Conservation (phyloP, 75 land plant genomes). For the Ceratopteris richardii region DNA sequence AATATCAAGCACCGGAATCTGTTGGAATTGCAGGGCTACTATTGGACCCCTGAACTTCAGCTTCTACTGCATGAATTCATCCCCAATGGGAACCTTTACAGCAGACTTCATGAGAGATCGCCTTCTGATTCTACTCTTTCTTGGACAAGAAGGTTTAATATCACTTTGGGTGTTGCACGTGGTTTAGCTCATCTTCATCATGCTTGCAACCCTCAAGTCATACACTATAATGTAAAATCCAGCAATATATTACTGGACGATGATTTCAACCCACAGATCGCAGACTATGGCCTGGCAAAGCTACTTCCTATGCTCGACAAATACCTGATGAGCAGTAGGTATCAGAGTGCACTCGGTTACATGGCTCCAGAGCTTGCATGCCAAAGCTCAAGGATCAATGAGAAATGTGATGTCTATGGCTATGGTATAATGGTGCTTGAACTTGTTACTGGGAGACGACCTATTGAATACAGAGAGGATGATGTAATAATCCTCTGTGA, state of each 20-base stretch:
- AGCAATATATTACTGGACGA: slow-evolving; percentile 76
- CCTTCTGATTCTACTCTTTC: slow-evolving; percentile 33
- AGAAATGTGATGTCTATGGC: slow-evolving; percentile 92
- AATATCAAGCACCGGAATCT: slow-evolving; percentile 74
- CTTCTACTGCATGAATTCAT: slow-evolving; percentile 78
- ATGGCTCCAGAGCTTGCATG: slow-evolving; percentile 93
- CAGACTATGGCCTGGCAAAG: slow-evolving; percentile 85
- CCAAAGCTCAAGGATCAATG: slow-evolving; percentile 65
- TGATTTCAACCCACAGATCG: slow-evolving; percentile 50
- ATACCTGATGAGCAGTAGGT: slow-evolving; percentile 58
- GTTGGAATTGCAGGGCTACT: slow-evolving; percentile 69
- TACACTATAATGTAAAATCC: slow-evolving; percentile 81
- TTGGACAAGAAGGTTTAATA: slow-evolving; percentile 71
- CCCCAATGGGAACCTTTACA: slow-evolving; percentile 62
- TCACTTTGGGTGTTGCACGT: slow-evolving; percentile 64
- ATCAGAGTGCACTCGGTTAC: slow-evolving; percentile 71
- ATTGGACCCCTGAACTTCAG: slow-evolving; percentile 86
- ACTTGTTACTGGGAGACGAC: slow-evolving; percentile 78
- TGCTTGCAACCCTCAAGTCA: slow-evolving; percentile 58
- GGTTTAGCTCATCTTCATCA: slow-evolving; percentile 92
- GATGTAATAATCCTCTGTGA: slow-evolving; percentile 77
- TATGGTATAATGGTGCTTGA: slow-evolving; percentile 83
- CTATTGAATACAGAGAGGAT: slow-evolving; percentile 87
- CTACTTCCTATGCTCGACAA: slow-evolving; percentile 73
- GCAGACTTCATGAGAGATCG: slow-evolving; percentile 49